Base-by-base conservation (phyloP, 352 stramenopile species). In the Phytopythium litorale region DNA sequence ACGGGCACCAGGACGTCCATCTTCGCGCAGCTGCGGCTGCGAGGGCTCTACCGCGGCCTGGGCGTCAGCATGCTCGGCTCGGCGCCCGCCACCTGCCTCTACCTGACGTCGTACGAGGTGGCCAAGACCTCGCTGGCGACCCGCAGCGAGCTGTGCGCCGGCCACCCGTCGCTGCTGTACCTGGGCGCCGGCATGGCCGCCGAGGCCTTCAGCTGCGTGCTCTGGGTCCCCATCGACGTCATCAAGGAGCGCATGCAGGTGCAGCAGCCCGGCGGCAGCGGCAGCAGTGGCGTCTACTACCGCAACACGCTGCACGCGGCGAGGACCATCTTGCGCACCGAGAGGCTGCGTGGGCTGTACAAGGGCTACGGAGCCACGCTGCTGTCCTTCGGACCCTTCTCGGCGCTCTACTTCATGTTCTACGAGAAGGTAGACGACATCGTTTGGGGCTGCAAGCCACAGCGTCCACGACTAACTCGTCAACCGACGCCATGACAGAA, bases 221-320 rank as follows among this genome's bases (percentile, higher is more conserved):
- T 99, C 21, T 99, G 97, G 80, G 96, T 99, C n/a, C 97, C 97
- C n/a, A 96, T 99, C 33, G 97, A 99, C 68, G 97, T 99, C 38
- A 88, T 99, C 37, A 99, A 99, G 68, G 97, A 99, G 75, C 87
- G 97, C 60, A 90, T 99, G 80, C 97, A 99, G 85, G 92, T 99
- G 30, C 96, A 98, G 16, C 62, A 72, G n/a, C 25, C 62, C 4
- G 49, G 37, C 8, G 23, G 38, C 0, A 46, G 13, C 2, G 45
- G 48, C 21, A 70, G 76, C 30, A 40, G 9, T 40, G 72, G 73
- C 51, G 56, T 84, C 35, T 94, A 96, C 62, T 99, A 99, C 65
- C 89, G 85, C 62, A 94, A 91, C 40, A 98, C 87, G 43, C 70
- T 79, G 42, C 87, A 99, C 69, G 95, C 94, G 18, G 58, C 98